A percentile compares a stretch with the other conserved stretches of the same genome.
phyloP scores from a whole-genome alignment of 2,329 filamentous ascomycete genomes.

The Trichoderma atrobrunneum region DNA sequence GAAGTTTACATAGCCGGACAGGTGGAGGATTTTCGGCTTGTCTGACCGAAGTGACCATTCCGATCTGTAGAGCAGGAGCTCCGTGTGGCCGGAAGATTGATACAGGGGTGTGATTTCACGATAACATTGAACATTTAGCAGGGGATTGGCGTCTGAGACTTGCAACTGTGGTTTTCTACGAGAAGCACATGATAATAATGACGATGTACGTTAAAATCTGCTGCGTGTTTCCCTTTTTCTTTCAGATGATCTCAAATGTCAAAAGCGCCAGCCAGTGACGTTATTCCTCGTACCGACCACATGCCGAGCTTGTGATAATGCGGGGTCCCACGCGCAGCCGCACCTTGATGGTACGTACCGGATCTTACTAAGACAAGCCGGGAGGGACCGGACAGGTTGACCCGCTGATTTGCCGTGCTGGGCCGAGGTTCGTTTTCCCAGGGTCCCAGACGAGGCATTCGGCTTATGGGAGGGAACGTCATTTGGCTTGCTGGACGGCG shows the following conservation, averaged over 20 bases:
- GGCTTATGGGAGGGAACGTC: constrained; percentile 2
- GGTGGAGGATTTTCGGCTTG: constrained; percentile 19
- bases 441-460: neutral
- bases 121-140: neutral
- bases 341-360: constrained; percentile 3
- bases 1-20: constrained; percentile 8
- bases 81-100: constrained; percentile 10
- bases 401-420: constrained; percentile 16
- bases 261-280: constrained; percentile 25
- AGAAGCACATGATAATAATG: neutral
- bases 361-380: neutral
- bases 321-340: constrained; percentile 36
- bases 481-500: neutral
- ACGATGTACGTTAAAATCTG: neutral
- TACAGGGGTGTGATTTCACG: neutral
- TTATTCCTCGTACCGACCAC: constrained; percentile 43
- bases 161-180: neutral
- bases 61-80: constrained; percentile 12
- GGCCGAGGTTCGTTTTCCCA: constrained; percentile 2
- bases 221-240: neutral
- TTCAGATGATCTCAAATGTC: neutral
- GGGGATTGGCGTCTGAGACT: neutral
- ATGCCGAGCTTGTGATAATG: constrained; percentile 59
- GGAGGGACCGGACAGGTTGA: constrained; percentile 13
- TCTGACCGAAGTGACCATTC: constrained; percentile 6